phyloP scores from a whole-genome alignment of 2,329 filamentous ascomycete species.

The Magnaporthales sp. region DNA sequence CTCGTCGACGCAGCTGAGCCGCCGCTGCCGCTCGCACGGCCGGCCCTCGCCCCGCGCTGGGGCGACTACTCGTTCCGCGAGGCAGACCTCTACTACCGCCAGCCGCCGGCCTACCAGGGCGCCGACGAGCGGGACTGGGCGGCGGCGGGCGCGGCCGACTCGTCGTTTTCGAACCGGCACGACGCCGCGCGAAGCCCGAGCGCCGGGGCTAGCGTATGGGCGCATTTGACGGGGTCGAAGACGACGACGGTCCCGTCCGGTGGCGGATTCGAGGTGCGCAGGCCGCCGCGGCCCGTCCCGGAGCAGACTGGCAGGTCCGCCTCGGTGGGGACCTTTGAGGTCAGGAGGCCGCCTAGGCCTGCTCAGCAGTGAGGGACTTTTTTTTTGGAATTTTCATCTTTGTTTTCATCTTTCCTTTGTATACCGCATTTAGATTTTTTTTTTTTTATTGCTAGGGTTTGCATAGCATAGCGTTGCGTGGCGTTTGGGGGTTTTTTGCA shows the following conservation, averaged over 20 bases:
- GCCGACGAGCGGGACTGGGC: background rate
- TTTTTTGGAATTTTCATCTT: background rate
- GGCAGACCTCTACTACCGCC: slow-evolving; percentile 23
- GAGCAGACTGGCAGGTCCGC: background rate
- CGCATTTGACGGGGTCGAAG: background rate
- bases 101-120: background rate
- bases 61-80: slow-evolving; percentile 27
- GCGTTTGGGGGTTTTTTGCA: background rate
- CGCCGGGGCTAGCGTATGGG: slow-evolving; percentile 1
- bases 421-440: background rate
- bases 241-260: background rate
- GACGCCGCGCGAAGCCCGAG: background rate
- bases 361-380: background rate
- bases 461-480: background rate
- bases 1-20: slow-evolving; percentile 6
- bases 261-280: slow-evolving; percentile 3
- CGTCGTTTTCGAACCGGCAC: background rate
- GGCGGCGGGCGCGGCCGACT: background rate
- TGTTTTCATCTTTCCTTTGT: background rate
- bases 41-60: slow-evolving; percentile 15
- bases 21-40: slow-evolving; percentile 6
- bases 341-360: background rate
- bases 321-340: background rate
- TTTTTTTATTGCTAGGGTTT: background rate
- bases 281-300: background rate